phyloP scores from a whole-genome alignment of 2,329 filamentous ascomycete species.

The Thielaviopsis populi region DNA sequence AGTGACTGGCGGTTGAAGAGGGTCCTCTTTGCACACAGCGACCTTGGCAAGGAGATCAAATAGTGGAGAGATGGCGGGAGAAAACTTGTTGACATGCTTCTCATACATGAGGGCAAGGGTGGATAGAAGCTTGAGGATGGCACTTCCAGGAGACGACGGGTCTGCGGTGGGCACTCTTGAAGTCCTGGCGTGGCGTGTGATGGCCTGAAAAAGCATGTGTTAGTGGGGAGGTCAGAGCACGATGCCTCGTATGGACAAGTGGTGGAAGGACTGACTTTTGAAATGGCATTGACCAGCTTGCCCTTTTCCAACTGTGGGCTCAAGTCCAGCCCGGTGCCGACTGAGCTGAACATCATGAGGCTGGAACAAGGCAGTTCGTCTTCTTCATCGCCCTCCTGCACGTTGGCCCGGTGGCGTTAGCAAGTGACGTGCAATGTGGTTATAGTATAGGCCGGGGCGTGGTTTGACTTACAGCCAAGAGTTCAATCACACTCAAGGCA shows the following conservation, averaged over 20 bases:
- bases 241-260: neutral
- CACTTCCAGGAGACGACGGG: conserved; percentile 18
- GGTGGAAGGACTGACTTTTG: conserved; percentile 13
- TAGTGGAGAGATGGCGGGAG: conserved; percentile 16
- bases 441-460: neutral
- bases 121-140: conserved; percentile 19
- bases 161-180: conserved; percentile 17
- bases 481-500: conserved; percentile 13
- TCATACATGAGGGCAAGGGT: conserved; percentile 19
- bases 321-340: conserved; percentile 31
- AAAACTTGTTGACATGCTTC: conserved; percentile 18
- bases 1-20: conserved; percentile 19
- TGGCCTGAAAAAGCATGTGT: conserved; percentile 12
- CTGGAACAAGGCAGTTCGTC: conserved; percentile 18
- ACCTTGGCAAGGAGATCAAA: conserved; percentile 18
- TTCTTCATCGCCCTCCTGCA: conserved; percentile 17
- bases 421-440: neutral
- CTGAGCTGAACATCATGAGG: conserved; percentile 17
- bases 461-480: conserved; percentile 9
- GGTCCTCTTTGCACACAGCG: conserved; percentile 15
- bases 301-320: conserved; percentile 17
- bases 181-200: conserved; percentile 17
- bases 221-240: neutral
- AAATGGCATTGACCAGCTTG: conserved; percentile 18
- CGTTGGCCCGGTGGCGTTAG: neutral